A percentile compares a stretch with the other conserved stretches of the same genome.
Evolutionary conservation across 164 flowering plant genomes (phyloP).

Genomic region (Santalum album): DNA sequence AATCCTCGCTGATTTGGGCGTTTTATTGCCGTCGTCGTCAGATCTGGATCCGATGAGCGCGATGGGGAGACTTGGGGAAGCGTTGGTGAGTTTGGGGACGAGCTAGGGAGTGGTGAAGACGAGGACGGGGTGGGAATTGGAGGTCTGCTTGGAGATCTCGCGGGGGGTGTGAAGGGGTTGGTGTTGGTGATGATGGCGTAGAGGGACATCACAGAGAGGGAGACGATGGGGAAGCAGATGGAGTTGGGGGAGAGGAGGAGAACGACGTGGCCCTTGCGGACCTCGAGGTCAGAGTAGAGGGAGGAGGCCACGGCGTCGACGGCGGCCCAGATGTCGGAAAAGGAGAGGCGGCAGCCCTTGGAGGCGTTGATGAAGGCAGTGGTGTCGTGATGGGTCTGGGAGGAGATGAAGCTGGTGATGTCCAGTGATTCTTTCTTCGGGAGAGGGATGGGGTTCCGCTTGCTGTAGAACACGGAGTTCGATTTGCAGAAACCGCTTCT

Average conservation of each 20-base stretch:
- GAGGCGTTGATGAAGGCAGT: slow-evolving; percentile 80
- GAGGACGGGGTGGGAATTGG: slow-evolving; percentile 67
- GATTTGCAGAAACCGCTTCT: slow-evolving; percentile 61
- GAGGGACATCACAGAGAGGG: too few relatives aligned
- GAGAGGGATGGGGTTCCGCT: slow-evolving; percentile 48
- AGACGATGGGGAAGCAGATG: too few relatives aligned
- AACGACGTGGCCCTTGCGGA: too few relatives aligned
- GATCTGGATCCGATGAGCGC: too few relatives aligned
- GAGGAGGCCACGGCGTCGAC: slow-evolving; percentile 52
- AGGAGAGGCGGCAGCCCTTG: slow-evolving; percentile 61
- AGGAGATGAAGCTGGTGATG: slow-evolving; percentile 84
- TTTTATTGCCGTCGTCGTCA: too few relatives aligned
- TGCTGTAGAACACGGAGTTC: slow-evolving; percentile 70
- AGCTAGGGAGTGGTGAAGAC: slow-evolving; percentile 77
- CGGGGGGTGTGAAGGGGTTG: slow-evolving; percentile 77
- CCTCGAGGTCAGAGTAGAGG: slow-evolving; percentile 40
- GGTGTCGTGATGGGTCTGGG: slow-evolving; percentile 53
- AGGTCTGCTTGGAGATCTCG: slow-evolving; percentile 64
- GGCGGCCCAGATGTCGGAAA: slow-evolving; percentile 51
- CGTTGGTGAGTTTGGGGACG: too few relatives aligned
- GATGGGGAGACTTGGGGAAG: too few relatives aligned
- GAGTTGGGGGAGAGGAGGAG: too few relatives aligned
- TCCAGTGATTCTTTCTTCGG: slow-evolving; percentile 61
- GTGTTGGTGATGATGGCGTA: slow-evolving; percentile 85
- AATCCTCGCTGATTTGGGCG: slow-evolving; percentile 27